Base-by-base conservation (phyloP, 441 rosid species). In the Sinapis alba region DNA sequence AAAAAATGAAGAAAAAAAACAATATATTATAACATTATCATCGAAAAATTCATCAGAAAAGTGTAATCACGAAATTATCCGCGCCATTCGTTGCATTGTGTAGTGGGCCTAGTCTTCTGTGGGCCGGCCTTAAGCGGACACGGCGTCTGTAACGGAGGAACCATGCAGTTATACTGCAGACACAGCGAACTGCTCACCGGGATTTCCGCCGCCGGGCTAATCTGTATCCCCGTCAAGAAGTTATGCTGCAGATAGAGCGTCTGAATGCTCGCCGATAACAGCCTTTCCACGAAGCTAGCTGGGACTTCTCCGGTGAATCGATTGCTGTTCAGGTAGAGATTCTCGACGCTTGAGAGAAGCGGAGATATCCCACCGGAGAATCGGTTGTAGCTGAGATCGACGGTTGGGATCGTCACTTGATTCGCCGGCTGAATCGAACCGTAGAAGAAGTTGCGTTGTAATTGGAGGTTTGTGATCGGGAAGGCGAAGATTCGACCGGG, bases 161-260 rank as follows among this genome's bases (percentile, higher is more conserved):
- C 97, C 99, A 92, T 92, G 72, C 99, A 94, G 34, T 94, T 94
- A 80, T 94, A 94, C 87, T 92, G 97, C 53, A 92, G 62, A 74
- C 99, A 94, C 75, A 94, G 72, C 18, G 99, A 92, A 19, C 90
- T 86, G 73, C 97, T 89, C 69, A 79, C n/a, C 21, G 98, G 98
- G 12, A 94, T 92, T 53, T 86, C 89, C 3, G 97, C 98, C 92
- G 94, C 59, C 69, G 98, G 98, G 66, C 87, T 88, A n/a, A 94
- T 90, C 87, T 79, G 83, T 9, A 95, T 95, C 11, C 97, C 99
- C 0, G 98, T 94, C 71, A 95, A 73, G 68, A 83, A 95, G 53
- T 95, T 93, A 63, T 95, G 98, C 80, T 95, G 98, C 78, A 95
- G 67, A 79, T 93, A 95, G 60, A 95, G 54, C 18, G 83, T 82